Conservation (phyloP, 2,329 filamentous ascomycete genomes). For the Biscogniauxia mediterranea region DNA sequence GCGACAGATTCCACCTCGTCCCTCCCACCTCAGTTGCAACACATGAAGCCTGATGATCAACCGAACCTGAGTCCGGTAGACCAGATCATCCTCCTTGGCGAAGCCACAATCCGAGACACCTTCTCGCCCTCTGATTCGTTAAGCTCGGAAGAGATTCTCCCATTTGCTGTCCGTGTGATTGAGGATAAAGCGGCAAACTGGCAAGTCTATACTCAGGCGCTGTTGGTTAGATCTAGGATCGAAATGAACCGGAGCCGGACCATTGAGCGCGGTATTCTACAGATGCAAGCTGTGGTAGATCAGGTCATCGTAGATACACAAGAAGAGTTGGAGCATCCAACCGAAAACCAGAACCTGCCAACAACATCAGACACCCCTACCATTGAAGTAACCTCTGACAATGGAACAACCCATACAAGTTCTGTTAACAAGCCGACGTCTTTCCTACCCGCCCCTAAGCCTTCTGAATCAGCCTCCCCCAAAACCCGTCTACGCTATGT, state of each 20-base stretch:
- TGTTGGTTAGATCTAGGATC: constrained; percentile 85
- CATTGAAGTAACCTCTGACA: constrained; percentile 44
- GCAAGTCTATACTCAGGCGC: constrained; percentile 94
- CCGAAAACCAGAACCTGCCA: constrained; percentile 22
- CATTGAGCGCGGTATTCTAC: constrained; percentile 82
- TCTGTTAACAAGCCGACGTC: constrained; percentile 58
- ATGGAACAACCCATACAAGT: constrained; percentile 14
- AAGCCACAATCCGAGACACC: constrained; percentile 84
- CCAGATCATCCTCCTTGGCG: constrained; percentile 85
- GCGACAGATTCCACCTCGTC: constrained; percentile 31
- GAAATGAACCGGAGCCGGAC: constrained; percentile 86
- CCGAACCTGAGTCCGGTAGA: constrained; percentile 80
- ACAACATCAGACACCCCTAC: constrained; percentile 38
- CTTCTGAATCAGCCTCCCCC: constrained; percentile 74
- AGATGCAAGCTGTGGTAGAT: constrained; percentile 92
- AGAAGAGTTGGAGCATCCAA: constrained; percentile 30
- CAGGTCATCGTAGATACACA: constrained; percentile 84
- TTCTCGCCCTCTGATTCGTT: constrained; percentile 79
- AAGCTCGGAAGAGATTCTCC: constrained; percentile 89
- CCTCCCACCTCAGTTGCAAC: constrained; percentile 61
- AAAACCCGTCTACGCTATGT: constrained; percentile 78
- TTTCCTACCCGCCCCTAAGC: constrained; percentile 76
- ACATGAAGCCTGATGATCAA: constrained; percentile 74
- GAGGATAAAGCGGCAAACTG: constrained; percentile 90
- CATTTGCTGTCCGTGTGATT: constrained; percentile 85